A percentile compares a stretch with the other conserved stretches of the same genome.
Evolutionary conservation across 495 filamentous ascomycete species (phyloP).

Genomic region (Opeltia flavorubescens): DNA sequence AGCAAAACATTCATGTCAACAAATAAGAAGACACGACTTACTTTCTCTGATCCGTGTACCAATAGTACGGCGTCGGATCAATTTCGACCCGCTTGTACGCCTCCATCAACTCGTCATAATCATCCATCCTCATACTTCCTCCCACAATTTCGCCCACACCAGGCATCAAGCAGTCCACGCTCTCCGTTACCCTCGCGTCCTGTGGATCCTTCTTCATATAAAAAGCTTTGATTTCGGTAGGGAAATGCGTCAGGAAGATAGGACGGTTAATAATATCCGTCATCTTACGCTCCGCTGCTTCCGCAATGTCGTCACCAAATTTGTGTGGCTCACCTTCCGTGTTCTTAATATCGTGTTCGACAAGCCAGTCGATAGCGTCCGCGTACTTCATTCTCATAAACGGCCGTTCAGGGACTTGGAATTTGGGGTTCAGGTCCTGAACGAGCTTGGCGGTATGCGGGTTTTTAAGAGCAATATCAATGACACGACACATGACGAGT

Average conservation of each 20-base stretch:
- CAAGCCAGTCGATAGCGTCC: slow-evolving; percentile 89
- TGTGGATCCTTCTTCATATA: slow-evolving; percentile 91
- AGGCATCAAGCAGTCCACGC: slow-evolving; percentile 91
- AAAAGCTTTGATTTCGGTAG: slow-evolving; percentile 94
- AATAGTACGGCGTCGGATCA: slow-evolving; percentile 79
- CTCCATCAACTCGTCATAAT: slow-evolving; percentile 80
- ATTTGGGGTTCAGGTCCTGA: slow-evolving; percentile 73
- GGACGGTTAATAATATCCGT: slow-evolving; percentile 89
- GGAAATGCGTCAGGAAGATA: slow-evolving; percentile 96
- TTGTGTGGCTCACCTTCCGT: slow-evolving; percentile 79
- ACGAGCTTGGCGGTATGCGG: slow-evolving; percentile 53
- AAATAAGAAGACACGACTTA: slow-evolving; percentile 43
- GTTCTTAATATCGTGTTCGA: slow-evolving; percentile 76
- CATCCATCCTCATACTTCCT: slow-evolving; percentile 90
- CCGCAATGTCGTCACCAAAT: slow-evolving; percentile 96
- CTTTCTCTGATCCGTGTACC: slow-evolving; percentile 98
- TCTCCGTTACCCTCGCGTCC: slow-evolving; percentile 86
- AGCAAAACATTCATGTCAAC: too few species aligned
- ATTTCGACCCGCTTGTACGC: slow-evolving; percentile 84
- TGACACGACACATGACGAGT: slow-evolving; percentile 72
- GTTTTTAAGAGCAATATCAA: slow-evolving; percentile 61
- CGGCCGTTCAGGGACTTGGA: slow-evolving; percentile 68
- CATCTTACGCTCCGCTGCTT: slow-evolving; percentile 94
- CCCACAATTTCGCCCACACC: slow-evolving; percentile 96
- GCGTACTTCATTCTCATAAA: slow-evolving; percentile 93